Percentiles rank a stretch among this genome's conserved stretches.
phyloP scores from a whole-genome alignment of 345 rosid genomes.

The Sisymbrium altissimum region DNA sequence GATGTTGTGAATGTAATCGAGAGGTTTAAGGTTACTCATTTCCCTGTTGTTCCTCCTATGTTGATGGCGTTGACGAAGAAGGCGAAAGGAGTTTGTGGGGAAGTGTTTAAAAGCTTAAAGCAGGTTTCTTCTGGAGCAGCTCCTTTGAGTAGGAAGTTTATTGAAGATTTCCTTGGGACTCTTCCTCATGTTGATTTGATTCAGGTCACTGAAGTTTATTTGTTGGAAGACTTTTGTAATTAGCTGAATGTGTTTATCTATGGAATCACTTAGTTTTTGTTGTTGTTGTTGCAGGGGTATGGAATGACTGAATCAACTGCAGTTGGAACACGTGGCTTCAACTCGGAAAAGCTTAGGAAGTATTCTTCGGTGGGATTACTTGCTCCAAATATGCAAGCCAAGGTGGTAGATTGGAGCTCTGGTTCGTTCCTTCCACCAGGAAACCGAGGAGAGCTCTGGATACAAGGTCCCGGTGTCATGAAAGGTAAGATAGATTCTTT shows the following conservation, averaged over 20 bases:
- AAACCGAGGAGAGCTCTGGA: conserved; percentile 72
- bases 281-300: conserved; percentile 57
- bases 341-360: conserved; percentile 36
- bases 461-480: conserved; percentile 79
- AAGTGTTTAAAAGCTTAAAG: conserved; percentile 59
- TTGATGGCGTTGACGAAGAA: conserved; percentile 46
- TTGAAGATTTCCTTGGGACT: conserved; percentile 51
- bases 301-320: conserved; percentile 88
- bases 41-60: conserved; percentile 78
- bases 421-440: conserved; percentile 67
- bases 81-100: conserved; percentile 35
- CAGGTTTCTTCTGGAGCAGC: conserved; percentile 91
- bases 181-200: conserved; percentile 71
- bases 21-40: conserved; percentile 58
- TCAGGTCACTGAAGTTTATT: conserved; percentile 48
- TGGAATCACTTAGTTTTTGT: neutral
- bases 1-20: conserved; percentile 50
- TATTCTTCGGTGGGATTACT: conserved; percentile 69
- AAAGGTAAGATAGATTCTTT: conserved; percentile 40
- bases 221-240: neutral
- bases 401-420: conserved; percentile 62
- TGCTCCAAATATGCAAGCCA: conserved; percentile 86
- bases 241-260: neutral
- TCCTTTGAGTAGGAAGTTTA: conserved; percentile 43
- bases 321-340: conserved; percentile 79